Conservation (phyloP, 2,329 filamentous ascomycete genomes). For the Paradendryphiella salina region DNA sequence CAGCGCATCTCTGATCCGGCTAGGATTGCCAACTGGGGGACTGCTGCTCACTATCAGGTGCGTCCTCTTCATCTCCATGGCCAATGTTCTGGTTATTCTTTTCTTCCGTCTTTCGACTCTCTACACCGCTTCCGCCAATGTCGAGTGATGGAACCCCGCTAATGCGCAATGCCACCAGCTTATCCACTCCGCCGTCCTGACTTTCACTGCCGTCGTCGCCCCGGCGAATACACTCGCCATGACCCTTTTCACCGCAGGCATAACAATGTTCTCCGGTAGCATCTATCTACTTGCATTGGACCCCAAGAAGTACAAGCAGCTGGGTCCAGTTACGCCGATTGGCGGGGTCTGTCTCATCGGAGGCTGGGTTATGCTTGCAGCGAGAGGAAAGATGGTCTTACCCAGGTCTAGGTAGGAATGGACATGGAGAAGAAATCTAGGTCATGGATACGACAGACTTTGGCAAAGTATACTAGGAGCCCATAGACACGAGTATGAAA, state of each 20-base stretch:
- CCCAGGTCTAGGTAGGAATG: conserved; percentile 1
- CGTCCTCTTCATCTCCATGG: background rate
- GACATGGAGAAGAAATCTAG: background rate
- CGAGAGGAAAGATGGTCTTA: conserved; percentile 31
- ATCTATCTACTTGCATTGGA: conserved; percentile 68
- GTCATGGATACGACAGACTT: background rate
- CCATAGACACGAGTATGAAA: background rate
- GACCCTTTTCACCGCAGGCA: conserved; percentile 64
- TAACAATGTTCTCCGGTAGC: conserved; percentile 68
- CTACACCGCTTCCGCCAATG: background rate
- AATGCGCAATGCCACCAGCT: conserved; percentile 57
- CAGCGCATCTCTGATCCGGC: conserved; percentile 62
- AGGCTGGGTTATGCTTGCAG: conserved; percentile 61
- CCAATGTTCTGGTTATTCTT: background rate
- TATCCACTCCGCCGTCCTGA: conserved; percentile 63
- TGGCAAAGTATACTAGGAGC: background rate
- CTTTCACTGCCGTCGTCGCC: conserved; percentile 57
- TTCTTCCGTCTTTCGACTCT: background rate
- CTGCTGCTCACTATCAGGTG: conserved; percentile 70
- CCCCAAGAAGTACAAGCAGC: conserved; percentile 59
- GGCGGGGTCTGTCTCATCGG: conserved; percentile 67
- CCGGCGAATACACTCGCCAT: conserved; percentile 62
- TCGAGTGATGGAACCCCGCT: background rate
- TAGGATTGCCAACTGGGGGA: conserved; percentile 63
- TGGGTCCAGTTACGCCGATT: conserved; percentile 68